Conservation (phyloP, 1,139 yeast species). For the Protomyces macrosporus region DNA sequence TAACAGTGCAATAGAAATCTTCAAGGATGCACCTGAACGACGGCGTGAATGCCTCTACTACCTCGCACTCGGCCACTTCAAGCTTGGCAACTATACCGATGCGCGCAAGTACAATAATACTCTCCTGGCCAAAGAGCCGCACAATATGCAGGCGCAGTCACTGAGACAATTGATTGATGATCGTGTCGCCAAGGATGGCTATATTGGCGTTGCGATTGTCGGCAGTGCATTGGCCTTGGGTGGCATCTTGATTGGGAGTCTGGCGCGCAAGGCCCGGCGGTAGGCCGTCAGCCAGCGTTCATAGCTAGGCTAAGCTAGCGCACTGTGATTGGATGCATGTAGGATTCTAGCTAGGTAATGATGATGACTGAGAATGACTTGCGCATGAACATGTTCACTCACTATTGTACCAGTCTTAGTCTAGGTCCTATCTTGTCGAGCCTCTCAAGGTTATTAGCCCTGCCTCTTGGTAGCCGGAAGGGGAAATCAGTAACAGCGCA, state of each 20-base stretch:
- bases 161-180: conserved; percentile 75
- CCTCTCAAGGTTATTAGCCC: neutral
- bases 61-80: conserved; percentile 79
- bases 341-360: too few relatives aligned
- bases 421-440: too few relatives aligned
- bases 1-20: conserved; percentile 37
- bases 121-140: conserved; percentile 71
- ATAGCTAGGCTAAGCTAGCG: too few relatives aligned
- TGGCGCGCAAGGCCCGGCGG: conserved; percentile 1
- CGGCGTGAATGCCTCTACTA: conserved; percentile 87
- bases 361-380: too few relatives aligned
- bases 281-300: neutral
- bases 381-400: too few relatives aligned
- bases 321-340: too few relatives aligned
- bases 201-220: conserved; percentile 79
- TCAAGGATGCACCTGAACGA: conserved; percentile 71
- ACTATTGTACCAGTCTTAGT: too few relatives aligned
- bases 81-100: conserved; percentile 78
- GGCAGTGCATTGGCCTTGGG: conserved; percentile 77
- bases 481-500: neutral
- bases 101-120: conserved; percentile 83
- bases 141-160: conserved; percentile 67
- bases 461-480: neutral
- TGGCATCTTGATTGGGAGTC: conserved; percentile 57
- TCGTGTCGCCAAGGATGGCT: conserved; percentile 73